phyloP scores from a whole-genome alignment of 805 yeast species.

The Starmera caribaea region DNA sequence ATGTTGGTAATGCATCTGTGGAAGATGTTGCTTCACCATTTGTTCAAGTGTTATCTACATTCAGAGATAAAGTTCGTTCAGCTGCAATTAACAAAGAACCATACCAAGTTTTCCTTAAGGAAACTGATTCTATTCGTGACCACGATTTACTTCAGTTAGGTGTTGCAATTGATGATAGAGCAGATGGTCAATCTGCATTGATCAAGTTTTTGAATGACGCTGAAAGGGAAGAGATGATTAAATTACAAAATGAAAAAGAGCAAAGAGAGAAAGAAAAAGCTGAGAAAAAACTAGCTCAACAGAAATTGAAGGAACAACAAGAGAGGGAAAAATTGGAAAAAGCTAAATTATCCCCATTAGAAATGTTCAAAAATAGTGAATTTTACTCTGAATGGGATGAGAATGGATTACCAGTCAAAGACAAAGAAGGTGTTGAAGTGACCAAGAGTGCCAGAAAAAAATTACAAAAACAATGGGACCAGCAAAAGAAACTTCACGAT shows the following conservation, averaged over 20 bases:
- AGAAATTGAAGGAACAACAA: constrained; percentile 46
- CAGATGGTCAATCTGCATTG: constrained; percentile 67
- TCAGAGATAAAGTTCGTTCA: constrained; percentile 75
- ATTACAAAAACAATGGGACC: constrained; percentile 64
- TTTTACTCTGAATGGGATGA: constrained; percentile 77
- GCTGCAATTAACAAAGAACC: constrained; percentile 56
- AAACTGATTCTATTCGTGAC: constrained; percentile 69
- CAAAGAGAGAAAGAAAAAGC: constrained; percentile 43
- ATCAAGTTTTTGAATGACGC: constrained; percentile 66
- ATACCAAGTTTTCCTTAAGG: constrained; percentile 44
- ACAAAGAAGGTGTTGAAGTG: constrained; percentile 69
- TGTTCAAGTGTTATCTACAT: constrained; percentile 63
- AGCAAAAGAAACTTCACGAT: constrained; percentile 73
- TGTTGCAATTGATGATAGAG: constrained; percentile 82
- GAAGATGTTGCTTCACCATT: constrained; percentile 78
- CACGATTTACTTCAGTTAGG: constrained; percentile 65
- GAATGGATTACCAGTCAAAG: constrained; percentile 72
- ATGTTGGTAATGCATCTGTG: constrained; percentile 6
- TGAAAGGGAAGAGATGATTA: constrained; percentile 58
- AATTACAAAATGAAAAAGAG: constrained; percentile 47
- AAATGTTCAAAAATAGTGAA: constrained; percentile 51
- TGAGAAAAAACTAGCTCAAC: constrained; percentile 49
- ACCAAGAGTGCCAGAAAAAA: constrained; percentile 83
- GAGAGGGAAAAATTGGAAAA: constrained; percentile 55
- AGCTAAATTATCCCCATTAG: constrained; percentile 60